phyloP scores from a whole-genome alignment of 1,284 basidiomycete genomes.

The Moniliella sp. region DNA sequence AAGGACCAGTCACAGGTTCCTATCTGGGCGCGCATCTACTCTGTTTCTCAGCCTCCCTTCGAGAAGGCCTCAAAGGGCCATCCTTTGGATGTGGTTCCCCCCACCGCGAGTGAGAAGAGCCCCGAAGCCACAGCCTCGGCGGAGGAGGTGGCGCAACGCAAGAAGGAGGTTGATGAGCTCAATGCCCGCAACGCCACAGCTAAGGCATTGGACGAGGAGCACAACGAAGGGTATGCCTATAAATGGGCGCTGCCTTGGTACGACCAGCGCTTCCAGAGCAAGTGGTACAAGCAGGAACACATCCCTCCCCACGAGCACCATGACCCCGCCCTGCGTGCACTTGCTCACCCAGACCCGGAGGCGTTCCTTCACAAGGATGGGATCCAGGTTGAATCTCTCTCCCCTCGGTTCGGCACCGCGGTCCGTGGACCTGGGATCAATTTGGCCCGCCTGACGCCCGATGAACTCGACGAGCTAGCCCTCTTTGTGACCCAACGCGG shows the following conservation, averaged over 20 bases:
- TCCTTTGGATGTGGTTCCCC: too few relatives aligned
- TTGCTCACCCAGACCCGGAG: slow-evolving; percentile 32
- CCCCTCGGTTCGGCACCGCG: slow-evolving; percentile 54
- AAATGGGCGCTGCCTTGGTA: slow-evolving; percentile 43
- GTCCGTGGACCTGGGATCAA: slow-evolving; percentile 52
- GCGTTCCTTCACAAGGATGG: slow-evolving; percentile 50
- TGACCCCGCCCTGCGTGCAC: slow-evolving; percentile 1
- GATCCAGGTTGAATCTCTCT: slow-evolving; percentile 40
- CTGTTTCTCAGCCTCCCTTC: too few relatives aligned
- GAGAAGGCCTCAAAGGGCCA: too few relatives aligned
- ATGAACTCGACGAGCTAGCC: slow-evolving; percentile 53
- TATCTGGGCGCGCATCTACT: too few relatives aligned
- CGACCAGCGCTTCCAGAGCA: slow-evolving; percentile 38
- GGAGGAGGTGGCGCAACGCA: too few relatives aligned
- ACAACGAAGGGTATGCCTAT: slow-evolving; percentile 37
- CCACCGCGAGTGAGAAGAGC: too few relatives aligned
- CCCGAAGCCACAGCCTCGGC: too few relatives aligned
- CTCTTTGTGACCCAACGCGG: slow-evolving; percentile 60
- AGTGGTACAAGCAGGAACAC: slow-evolving; percentile 44
- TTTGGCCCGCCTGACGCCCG: slow-evolving; percentile 44
- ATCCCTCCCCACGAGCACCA: slow-evolving; percentile 49
- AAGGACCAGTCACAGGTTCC: too few relatives aligned
- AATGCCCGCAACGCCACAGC: too few relatives aligned
- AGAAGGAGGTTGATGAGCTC: too few relatives aligned
- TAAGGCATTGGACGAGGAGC: too few relatives aligned